These are phyloP conservation scores for Cadophora gregata DNA, from an alignment of 2,329 filamentous ascomycete genomes.

Conservation along the genomic window DNA sequence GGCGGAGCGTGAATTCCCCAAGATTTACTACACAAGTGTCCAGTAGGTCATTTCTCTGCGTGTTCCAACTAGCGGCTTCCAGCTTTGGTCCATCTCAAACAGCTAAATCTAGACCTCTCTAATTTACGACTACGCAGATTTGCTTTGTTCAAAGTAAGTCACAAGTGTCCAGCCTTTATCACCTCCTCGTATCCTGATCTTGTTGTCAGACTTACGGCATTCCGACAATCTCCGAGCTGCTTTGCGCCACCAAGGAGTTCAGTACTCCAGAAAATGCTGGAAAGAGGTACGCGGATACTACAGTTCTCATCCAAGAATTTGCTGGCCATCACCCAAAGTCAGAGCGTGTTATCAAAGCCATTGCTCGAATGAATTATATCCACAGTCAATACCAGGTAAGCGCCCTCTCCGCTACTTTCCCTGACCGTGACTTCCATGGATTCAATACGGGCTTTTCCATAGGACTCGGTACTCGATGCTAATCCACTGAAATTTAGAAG, in stretches of 20 bases:
- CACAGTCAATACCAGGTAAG: slow-evolving; percentile 57
- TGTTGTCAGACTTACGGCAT: slow-evolving; percentile 58
- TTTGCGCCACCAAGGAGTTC: slow-evolving; percentile 57
- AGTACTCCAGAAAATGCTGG: slow-evolving; percentile 51
- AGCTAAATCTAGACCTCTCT: not conserved
- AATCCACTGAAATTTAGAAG: slow-evolving; percentile 41
- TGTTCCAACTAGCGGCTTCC: too few species aligned
- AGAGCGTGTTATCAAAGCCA: slow-evolving; percentile 53
- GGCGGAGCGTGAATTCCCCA: slow-evolving; percentile 60
- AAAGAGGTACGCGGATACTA: slow-evolving; percentile 47
- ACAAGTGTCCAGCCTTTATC: slow-evolving; percentile 13
- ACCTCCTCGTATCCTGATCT: slow-evolving; percentile 1
- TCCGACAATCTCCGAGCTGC: slow-evolving; percentile 56
- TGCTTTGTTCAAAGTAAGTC: slow-evolving; percentile 56
- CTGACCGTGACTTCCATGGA: too few species aligned
- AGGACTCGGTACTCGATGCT: not conserved
- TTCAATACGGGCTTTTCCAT: not conserved
- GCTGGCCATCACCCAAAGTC: slow-evolving; percentile 31
- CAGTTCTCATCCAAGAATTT: slow-evolving; percentile 37
- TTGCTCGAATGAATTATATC: slow-evolving; percentile 69
- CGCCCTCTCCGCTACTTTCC: not conserved
- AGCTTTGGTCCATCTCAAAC: not conserved
- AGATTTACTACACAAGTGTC: slow-evolving; percentile 54
- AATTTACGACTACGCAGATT: not conserved
- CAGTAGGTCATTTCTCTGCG: slow-evolving; percentile 51